These are phyloP conservation scores for Pseudogymnoascus sp. DNA, from an alignment of 2,329 filamentous ascomycete genomes.

Conservation along the genomic window DNA sequence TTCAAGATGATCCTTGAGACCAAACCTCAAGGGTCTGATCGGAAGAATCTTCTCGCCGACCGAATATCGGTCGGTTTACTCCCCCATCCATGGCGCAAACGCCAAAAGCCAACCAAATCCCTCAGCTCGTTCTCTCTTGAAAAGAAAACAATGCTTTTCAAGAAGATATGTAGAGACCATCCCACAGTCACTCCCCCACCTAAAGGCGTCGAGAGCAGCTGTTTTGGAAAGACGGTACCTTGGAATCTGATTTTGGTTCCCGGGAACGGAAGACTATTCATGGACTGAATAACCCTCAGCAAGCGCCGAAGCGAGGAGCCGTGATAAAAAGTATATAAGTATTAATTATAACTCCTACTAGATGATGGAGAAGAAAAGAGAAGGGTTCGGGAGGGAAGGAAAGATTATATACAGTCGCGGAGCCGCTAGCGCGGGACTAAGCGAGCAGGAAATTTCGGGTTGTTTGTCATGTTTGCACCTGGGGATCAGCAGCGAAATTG, in stretches of 20 bases:
- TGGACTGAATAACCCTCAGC: constrained; percentile 31
- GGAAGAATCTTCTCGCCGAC: constrained; percentile 5
- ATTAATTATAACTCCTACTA: constrained; percentile 31
- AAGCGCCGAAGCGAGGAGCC: constrained; percentile 33
- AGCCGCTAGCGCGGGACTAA: constrained; percentile 4
- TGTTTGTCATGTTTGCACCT: constrained; percentile 6
- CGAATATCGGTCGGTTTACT: background rate
- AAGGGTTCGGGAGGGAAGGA: constrained; percentile 14
- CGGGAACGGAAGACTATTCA: constrained; percentile 37
- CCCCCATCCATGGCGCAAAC: background rate
- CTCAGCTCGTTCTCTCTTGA: background rate
- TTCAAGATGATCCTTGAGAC: constrained; percentile 2
- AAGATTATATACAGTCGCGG: background rate
- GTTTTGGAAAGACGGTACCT: constrained; percentile 35
- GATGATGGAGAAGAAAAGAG: constrained; percentile 19
- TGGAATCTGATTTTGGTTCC: constrained; percentile 29
- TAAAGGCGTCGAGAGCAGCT: constrained; percentile 28
- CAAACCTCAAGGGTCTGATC: constrained; percentile 1
- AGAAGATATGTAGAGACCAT: constrained; percentile 31
- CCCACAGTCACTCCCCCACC: constrained; percentile 33
- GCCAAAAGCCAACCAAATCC: background rate
- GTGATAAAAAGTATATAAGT: constrained; percentile 29
- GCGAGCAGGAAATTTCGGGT: constrained; percentile 4
- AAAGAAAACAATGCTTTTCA: constrained; percentile 1
- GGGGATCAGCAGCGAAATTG: background rate